These are phyloP conservation scores for Suhomyces bokatorum DNA, from an alignment of 1,139 yeast species.

Conservation along the genomic window DNA sequence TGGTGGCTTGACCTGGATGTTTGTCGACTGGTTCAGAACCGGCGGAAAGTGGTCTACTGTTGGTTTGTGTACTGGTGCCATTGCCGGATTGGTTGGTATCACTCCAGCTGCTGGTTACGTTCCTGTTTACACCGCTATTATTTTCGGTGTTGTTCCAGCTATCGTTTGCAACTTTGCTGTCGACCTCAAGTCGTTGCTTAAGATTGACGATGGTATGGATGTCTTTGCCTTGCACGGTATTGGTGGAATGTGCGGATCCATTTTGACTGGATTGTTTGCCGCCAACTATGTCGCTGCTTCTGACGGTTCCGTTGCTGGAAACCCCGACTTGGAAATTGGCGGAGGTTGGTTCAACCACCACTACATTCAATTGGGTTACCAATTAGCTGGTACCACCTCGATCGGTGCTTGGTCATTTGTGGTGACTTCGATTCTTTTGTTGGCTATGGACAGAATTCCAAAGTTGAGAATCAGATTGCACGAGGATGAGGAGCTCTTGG, in stretches of 20 bases:
- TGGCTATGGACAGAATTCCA: constrained; percentile 78
- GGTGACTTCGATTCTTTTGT: constrained; percentile 69
- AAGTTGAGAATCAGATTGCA: constrained; percentile 78
- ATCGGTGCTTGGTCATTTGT: constrained; percentile 79
- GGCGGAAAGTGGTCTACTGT: constrained; percentile 94
- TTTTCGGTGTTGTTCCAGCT: constrained; percentile 81
- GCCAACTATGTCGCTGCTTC: constrained; percentile 88
- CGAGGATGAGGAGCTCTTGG: constrained; percentile 87
- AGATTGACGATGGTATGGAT: constrained; percentile 93
- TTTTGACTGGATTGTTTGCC: constrained; percentile 88
- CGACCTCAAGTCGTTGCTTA: constrained; percentile 69
- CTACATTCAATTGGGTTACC: constrained; percentile 88
- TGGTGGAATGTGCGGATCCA: constrained; percentile 85
- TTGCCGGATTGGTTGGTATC: constrained; percentile 92
- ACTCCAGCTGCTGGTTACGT: constrained; percentile 98
- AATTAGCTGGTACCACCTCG: constrained; percentile 80
- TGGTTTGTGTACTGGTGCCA: constrained; percentile 90
- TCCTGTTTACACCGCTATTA: constrained; percentile 83
- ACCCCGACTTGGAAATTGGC: constrained; percentile 46
- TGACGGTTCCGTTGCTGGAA: constrained; percentile 60
- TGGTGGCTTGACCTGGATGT: constrained; percentile 94
- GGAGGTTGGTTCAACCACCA: constrained; percentile 97
- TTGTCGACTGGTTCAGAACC: constrained; percentile 83
- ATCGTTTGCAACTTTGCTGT: constrained; percentile 80
- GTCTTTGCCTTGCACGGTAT: constrained; percentile 93